Base-by-base conservation (phyloP, 228 moss, liverwort and hornwort species). In the Sphagnum fallax region DNA sequence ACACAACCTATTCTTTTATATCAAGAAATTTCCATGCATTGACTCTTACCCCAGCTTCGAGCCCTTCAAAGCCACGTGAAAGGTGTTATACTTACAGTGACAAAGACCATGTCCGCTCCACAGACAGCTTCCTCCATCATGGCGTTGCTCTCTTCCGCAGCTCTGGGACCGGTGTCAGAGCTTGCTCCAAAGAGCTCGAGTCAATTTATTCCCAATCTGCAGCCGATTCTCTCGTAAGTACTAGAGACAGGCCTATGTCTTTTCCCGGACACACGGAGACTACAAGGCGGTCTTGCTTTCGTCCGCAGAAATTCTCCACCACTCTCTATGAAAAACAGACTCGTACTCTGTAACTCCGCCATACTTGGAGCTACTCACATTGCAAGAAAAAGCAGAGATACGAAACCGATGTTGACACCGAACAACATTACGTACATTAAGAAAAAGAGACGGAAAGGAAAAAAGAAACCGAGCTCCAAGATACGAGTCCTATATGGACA, bases 141-240 rank as follows among this genome's bases (percentile, higher is more conserved):
- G 6, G 70, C 87, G 60, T 76, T 83, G 70, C 87, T 83, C 66
- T 83, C 83, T 72, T 87, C 83, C 60, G 83, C 87, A 52, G 87
- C 83, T 61, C 83, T 83, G 66, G 78, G 79, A 6, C 79, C 78
- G 14, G 92, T 95, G 77, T 95, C 95, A 61, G 95, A 92, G 74
- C 92, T 95, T 18, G 92, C 95, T 5, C 95, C 95, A 92, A 11
- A 95, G 84, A 47, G 92, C 95, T 6, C 95, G 92, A 67, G 95
- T 95, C 77, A 95, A 76, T 82, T 95, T 95, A 81, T 92, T 85
- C 67, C 95, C 92, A 79, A 95, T 95, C 67, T 95, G 95, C 72
- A 95, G 67, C 60, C 92, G 90, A 70, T 90, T 95, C 69, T 76
- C 77, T 65, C 87, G 32, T 70, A 4, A 83, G 79, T 32, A 95